Base-by-base conservation (phyloP, 805 yeast genomes). In the Zygosaccharomyces gambellarensis region DNA sequence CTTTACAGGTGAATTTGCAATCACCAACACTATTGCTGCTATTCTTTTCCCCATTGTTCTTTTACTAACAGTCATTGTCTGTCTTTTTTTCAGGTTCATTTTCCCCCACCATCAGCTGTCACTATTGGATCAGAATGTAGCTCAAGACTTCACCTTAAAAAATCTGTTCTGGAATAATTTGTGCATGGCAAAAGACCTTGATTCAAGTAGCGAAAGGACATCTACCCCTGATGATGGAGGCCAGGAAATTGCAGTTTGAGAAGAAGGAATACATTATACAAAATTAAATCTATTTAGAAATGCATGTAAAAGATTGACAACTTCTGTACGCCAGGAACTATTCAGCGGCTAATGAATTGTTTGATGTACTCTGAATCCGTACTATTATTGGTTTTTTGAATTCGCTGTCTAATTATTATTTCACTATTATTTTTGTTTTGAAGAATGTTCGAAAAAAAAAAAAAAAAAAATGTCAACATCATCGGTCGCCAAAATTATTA, bases 41-140 rank as follows among this genome's bases (percentile, higher is more conserved):
- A 88, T 92, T 29, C 98, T 96, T 2, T 92, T 94, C 62, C 98
- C 99, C 0, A 85, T 89, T 2, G 87, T 94, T 0, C 69, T 92
- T 44, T 67, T 92, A 60, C 50, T 75, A 2, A 76, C 82, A 46
- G 90, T 87, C 50, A 76, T 85, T 21, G 70, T 81, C 0, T 80
- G 89, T 10, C 75, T 81, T 61, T 57, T 76, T 5, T 82, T 95
- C 70, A 87, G 86, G 0, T 65, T 61, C 46, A 62, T 85, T 1
- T 85, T 90, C 47, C 82, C 87, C 0, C 55, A 59, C 36, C 80
- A 78, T 4, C 89, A 86, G 47, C 68, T 92, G 49, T 65, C 68
- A 1, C 55, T 78, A 2, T 70, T 94, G 29, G 97, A 92, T 65
- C 81, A 81, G 4, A 76, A 76, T 8, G 85, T 80, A 6, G 83